Evolutionary conservation across 2,329 filamentous ascomycete genomes (phyloP).

Genomic region (Pseudofabraea citricarpa): DNA sequence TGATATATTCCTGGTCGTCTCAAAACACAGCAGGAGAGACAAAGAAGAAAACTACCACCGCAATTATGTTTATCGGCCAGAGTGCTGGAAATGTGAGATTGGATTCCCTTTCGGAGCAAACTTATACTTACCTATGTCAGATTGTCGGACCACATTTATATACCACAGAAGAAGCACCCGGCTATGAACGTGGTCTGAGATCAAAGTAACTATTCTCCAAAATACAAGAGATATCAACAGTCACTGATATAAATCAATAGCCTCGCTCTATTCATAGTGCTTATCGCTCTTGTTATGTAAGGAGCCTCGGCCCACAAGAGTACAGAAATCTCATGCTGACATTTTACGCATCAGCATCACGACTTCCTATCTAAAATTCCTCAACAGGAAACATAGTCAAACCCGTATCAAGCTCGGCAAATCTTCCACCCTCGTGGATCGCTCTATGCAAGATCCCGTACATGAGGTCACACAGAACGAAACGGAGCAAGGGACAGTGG

Average conservation of each 20-base stretch:
- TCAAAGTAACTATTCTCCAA: constrained; percentile 38
- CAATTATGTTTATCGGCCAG: constrained; percentile 59
- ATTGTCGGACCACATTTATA: constrained; percentile 63
- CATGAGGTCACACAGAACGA: constrained; percentile 21
- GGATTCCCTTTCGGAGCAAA: not conserved
- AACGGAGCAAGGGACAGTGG: constrained; percentile 25
- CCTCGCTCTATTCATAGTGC: constrained; percentile 53
- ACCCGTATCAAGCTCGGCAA: constrained; percentile 55
- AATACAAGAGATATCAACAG: not conserved
- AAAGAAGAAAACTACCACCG: constrained; percentile 63
- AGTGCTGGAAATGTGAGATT: constrained; percentile 54
- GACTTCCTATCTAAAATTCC: constrained; percentile 41
- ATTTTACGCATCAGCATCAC: constrained; percentile 19
- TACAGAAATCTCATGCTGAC: constrained; percentile 9
- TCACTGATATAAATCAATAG: constrained; percentile 11
- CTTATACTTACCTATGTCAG: constrained; percentile 11
- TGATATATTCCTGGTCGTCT: constrained; percentile 57
- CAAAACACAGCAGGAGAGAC: constrained; percentile 66
- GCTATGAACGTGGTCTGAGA: constrained; percentile 52
- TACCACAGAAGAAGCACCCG: constrained; percentile 53
- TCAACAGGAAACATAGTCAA: constrained; percentile 52
- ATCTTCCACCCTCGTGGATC: constrained; percentile 50
- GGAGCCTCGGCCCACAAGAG: constrained; percentile 13
- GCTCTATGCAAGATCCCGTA: constrained; percentile 48
- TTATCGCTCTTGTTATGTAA: constrained; percentile 47